A percentile compares a stretch with the other conserved stretches of the same genome.
Evolutionary conservation across 129 eudicot genomes (phyloP).

Genomic region (Chrysanthemum makinoi): DNA sequence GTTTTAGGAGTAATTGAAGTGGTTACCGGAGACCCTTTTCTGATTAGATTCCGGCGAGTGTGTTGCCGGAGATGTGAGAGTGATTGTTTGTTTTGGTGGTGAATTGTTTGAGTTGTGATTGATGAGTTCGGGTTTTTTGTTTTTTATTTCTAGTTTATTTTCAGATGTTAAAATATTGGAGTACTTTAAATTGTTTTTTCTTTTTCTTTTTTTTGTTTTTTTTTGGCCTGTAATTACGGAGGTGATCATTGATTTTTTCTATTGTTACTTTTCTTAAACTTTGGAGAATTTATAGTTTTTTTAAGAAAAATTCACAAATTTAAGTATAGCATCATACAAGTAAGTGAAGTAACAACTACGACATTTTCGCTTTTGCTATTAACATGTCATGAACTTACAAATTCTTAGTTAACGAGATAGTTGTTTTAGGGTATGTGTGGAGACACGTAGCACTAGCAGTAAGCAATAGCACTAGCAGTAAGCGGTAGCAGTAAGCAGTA

Average conservation of each 20-base stretch:
- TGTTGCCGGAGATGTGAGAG: constrained; percentile 30
- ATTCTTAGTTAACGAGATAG: no score
- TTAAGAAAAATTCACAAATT: no score
- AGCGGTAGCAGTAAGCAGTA: no score
- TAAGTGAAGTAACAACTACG: no score
- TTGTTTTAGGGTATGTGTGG: no score
- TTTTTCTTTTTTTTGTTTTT: background rate
- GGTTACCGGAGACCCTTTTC: constrained; percentile 28
- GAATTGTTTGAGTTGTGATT: constrained; percentile 22
- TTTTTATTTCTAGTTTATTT: constrained; percentile 19
- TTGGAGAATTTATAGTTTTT: no score
- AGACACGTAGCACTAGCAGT: no score
- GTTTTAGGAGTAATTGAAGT: constrained; percentile 15
- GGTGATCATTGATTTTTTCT: constrained; percentile 30
- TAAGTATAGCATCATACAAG: no score
- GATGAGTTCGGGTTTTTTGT: constrained; percentile 12
- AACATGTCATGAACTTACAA: no score
- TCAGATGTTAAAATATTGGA: constrained; percentile 31
- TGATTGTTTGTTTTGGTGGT: constrained; percentile 17
- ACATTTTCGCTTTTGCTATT: no score
- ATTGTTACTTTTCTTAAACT: background rate
- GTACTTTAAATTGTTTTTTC: constrained; percentile 27
- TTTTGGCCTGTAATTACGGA: constrained; percentile 36
- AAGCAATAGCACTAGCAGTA: no score
- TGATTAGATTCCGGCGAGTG: constrained; percentile 44